These are phyloP conservation scores for Alternaria hordeiaustralica DNA, from an alignment of 2,329 filamentous ascomycete genomes.

Conservation along the genomic window DNA sequence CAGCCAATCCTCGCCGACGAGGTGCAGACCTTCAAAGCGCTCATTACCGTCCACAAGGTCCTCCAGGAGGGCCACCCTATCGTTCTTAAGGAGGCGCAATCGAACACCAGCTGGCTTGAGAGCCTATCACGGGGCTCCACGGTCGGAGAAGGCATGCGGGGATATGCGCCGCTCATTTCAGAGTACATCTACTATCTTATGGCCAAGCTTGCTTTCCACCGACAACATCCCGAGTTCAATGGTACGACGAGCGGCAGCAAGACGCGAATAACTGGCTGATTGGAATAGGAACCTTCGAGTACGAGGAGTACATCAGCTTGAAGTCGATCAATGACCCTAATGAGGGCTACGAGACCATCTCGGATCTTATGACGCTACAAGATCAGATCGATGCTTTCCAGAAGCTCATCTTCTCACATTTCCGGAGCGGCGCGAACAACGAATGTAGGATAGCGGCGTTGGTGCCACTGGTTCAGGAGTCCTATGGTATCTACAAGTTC, in stretches of 20 bases:
- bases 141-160: constrained; percentile 79
- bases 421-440: constrained; percentile 88
- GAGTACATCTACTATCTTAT: constrained; percentile 97
- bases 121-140: constrained; percentile 83
- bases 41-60: constrained; percentile 97
- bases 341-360: constrained; percentile 95
- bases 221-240: constrained; percentile 97
- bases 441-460: constrained; percentile 95
- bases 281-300: constrained; percentile 79
- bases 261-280: constrained; percentile 21
- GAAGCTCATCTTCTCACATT: constrained; percentile 97
- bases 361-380: constrained; percentile 93
- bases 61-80: constrained; percentile 94
- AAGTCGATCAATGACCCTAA: constrained; percentile 99
- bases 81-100: constrained; percentile 85
- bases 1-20: constrained; percentile 98
- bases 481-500: constrained; percentile 99
- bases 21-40: constrained; percentile 97
- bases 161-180: constrained; percentile 87
- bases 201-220: constrained; percentile 94
- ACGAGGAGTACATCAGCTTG: constrained; percentile 97
- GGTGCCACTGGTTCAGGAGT: constrained; percentile 93
- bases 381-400: constrained; percentile 99
- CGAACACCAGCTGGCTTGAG: constrained; percentile 89
- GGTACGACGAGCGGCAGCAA: constrained; percentile 56